These are phyloP conservation scores for Drechslerella stenobrocha DNA, from an alignment of 2,329 filamentous ascomycete species.

Conservation along the genomic window DNA sequence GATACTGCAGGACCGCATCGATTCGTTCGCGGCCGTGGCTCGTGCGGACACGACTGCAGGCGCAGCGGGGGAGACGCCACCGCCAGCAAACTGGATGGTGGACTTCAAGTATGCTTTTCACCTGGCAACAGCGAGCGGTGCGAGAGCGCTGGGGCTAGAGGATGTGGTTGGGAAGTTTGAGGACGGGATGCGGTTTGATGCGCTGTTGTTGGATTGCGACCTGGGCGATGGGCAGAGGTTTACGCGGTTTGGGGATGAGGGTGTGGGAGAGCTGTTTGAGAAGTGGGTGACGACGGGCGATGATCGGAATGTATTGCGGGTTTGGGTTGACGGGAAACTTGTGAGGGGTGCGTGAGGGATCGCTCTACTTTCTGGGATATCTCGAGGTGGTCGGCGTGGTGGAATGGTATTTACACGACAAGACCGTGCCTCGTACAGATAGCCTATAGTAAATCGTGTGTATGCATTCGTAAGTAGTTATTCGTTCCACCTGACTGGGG, in stretches of 20 bases:
- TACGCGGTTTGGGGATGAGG: constrained; percentile 38
- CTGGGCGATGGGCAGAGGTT: constrained; percentile 22
- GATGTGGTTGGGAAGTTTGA: constrained; percentile 50
- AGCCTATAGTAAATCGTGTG: too few relatives aligned
- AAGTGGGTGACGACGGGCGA: constrained; percentile 45
- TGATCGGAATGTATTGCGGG: constrained; percentile 48
- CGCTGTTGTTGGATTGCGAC: constrained; percentile 48
- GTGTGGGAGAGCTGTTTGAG: constrained; percentile 47
- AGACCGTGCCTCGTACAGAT: too few relatives aligned
- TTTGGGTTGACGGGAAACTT: constrained; percentile 50
- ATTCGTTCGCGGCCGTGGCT: constrained; percentile 42
- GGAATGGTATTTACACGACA: too few relatives aligned
- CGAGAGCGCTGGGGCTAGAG: constrained; percentile 48
- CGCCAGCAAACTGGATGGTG: constrained; percentile 46
- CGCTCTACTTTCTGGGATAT: background rate
- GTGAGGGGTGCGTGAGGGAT: constrained; percentile 8
- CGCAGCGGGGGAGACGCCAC: background rate
- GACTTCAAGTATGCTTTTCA: constrained; percentile 51
- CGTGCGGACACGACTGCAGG: background rate
- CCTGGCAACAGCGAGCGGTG: constrained; percentile 50
- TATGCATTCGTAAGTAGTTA: too few relatives aligned
- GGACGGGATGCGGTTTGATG: constrained; percentile 52
- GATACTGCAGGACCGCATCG: constrained; percentile 51
- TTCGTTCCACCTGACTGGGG: too few relatives aligned
- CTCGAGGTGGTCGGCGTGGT: background rate